These are phyloP conservation scores for Pichia sp. DNA, from an alignment of 1,139 yeast genomes.

Conservation along the genomic window DNA sequence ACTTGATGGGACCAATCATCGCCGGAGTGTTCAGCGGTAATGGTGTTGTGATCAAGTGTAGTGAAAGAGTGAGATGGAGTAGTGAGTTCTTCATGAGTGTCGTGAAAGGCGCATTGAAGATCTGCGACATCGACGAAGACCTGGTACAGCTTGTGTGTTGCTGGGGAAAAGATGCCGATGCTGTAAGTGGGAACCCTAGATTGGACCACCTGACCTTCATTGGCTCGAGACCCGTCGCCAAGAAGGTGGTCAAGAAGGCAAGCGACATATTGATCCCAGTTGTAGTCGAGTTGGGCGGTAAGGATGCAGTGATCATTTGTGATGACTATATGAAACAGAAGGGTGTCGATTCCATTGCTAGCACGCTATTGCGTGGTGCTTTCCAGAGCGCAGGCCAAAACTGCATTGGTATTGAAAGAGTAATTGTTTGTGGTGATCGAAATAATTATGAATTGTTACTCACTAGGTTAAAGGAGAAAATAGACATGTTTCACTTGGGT, in stretches of 20 bases:
- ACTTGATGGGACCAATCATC: constrained; percentile 84
- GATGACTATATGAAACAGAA: constrained; percentile 57
- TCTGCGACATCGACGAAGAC: constrained; percentile 72
- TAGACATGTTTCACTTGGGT: constrained; percentile 67
- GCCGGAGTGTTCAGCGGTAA: constrained; percentile 89
- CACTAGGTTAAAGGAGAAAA: constrained; percentile 50
- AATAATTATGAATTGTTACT: constrained; percentile 60
- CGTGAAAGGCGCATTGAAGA: constrained; percentile 64
- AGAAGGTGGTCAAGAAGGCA: constrained; percentile 77
- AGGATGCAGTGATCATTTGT: constrained; percentile 81
- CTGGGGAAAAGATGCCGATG: constrained; percentile 82
- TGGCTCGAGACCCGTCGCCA: constrained; percentile 93
- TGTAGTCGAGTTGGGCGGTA: constrained; percentile 93
- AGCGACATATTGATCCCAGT: constrained; percentile 83
- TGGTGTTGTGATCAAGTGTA: constrained; percentile 84
- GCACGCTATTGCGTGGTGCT: constrained; percentile 86
- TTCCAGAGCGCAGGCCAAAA: constrained; percentile 97
- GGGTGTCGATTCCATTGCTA: constrained; percentile 57
- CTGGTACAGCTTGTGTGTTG: constrained; percentile 76
- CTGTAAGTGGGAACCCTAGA: constrained; percentile 78
- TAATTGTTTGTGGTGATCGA: constrained; percentile 54
- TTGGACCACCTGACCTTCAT: constrained; percentile 86
- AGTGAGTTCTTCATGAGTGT: constrained; percentile 70
- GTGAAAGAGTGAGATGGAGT: constrained; percentile 95
- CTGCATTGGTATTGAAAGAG: constrained; percentile 95